Evolutionary conservation across 148 eudicot species (phyloP), one percentile per base, ranked within the genome.

Genomic region (Gaultheria prostrata): DNA sequence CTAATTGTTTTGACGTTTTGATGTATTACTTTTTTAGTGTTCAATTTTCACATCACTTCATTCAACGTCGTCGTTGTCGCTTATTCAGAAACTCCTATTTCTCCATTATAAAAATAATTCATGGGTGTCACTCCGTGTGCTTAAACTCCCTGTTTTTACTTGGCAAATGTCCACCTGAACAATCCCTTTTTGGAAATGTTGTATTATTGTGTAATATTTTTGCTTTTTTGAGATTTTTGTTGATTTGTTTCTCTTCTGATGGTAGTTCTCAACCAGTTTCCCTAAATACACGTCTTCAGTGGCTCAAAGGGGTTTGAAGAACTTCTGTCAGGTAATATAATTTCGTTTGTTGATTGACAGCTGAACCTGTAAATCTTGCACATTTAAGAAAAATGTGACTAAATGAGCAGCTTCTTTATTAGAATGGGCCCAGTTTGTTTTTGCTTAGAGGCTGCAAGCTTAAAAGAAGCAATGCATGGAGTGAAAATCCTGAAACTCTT

Each of bases 221-320:
- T 48, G 32, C 20, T 76, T 63, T 76, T 32, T 76, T 77, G 43
- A 10, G 9, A 32, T 18, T 72, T 13, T 80, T 24, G 61, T 6
- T 74, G 15, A 43, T 45, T 63, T 73, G 49, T 78, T 77, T 75
- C 12, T 76, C 63, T 83, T 54, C 35, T 89, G 45, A 69, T 88
- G 76, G 84, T 90, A 97, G 99, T 93, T 91, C 85, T 88, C 94
- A 46, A 83, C 92, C 82, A 83, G 82, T 67, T 91, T 97, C 59
- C 97, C 99, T 0, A 97, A 97, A 91, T 97, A 94, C 82, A 89
- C 99, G 54, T 93, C 99, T 85, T 86, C 98, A 35, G 93, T 84
- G 67, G 97, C 94, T 84, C 98, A 94, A 89, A 93, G 99, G 92
- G 92, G 87, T 86, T 81, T 97, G 63, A 97, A 94, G 90, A 89